A percentile compares a stretch with the other conserved stretches of the same genome.
phyloP scores from a whole-genome alignment of 164 flowering plant genomes.

The Magnolia changhungtana region DNA sequence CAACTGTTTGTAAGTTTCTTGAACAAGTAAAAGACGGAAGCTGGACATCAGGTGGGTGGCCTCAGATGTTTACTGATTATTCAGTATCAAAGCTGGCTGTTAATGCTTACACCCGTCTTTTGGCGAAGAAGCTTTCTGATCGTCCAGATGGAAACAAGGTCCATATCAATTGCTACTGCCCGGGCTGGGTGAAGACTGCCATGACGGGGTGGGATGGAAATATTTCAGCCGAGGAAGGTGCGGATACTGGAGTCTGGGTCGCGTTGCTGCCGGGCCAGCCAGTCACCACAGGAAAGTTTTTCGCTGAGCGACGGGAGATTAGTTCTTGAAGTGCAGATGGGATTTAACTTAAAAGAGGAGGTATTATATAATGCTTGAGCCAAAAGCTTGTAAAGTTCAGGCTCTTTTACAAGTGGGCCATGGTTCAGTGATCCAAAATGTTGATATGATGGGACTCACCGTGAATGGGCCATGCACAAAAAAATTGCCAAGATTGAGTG shows the following conservation, averaged over 20 bases:
- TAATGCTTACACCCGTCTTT: slow-evolving; percentile 71
- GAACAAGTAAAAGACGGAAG: slow-evolving; percentile 73
- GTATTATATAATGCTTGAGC: neutral
- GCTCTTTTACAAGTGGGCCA: neutral
- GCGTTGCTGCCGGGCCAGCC: slow-evolving; percentile 70
- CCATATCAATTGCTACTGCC: slow-evolving; percentile 79
- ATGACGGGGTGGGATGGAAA: slow-evolving; percentile 94
- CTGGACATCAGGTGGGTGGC: slow-evolving; percentile 85
- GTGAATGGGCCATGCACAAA: neutral
- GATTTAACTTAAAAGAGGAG: neutral
- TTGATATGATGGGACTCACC: neutral
- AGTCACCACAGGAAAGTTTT: slow-evolving; percentile 61
- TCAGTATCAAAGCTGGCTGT: slow-evolving; percentile 87
- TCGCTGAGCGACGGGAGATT: slow-evolving; percentile 88
- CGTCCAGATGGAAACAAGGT: slow-evolving; percentile 69
- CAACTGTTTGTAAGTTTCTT: slow-evolving; percentile 45
- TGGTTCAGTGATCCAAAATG: neutral
- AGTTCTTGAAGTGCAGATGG: slow-evolving; percentile 35
- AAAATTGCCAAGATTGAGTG: too few species aligned
- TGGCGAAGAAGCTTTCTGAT: slow-evolving; percentile 49
- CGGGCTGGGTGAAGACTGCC: slow-evolving; percentile 96
- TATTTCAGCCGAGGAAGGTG: slow-evolving; percentile 68
- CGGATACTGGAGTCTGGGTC: slow-evolving; percentile 96
- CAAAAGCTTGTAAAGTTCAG: neutral
- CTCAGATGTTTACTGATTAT: slow-evolving; percentile 76